A percentile compares a stretch with the other conserved stretches of the same genome.
phyloP scores from a whole-genome alignment of 2,329 filamentous ascomycete species.

The Bisporella sp. region DNA sequence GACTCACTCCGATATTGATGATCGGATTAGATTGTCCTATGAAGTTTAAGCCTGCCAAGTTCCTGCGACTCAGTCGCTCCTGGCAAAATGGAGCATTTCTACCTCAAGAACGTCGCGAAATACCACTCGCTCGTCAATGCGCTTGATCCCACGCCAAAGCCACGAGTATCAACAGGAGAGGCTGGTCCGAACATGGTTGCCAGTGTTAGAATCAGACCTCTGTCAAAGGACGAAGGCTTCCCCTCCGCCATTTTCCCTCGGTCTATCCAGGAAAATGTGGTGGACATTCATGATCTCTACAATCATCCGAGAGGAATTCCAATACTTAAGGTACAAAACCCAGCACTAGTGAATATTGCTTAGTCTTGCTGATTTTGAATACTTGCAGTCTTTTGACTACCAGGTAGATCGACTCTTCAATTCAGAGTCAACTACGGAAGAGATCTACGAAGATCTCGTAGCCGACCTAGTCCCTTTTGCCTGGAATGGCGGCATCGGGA shows the following conservation, averaged over 20 bases:
- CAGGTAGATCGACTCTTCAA: conserved; percentile 8
- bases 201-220: conserved; percentile 2
- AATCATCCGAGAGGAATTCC: background rate
- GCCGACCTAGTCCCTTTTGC: conserved; percentile 6
- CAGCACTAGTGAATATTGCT: background rate
- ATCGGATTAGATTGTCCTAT: too few species aligned
- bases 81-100: background rate
- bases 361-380: background rate
- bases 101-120: conserved; percentile 3
- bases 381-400: conserved; percentile 7
- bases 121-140: conserved; percentile 3
- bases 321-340: conserved; percentile 2
- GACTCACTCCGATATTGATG: too few species aligned
- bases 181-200: conserved; percentile 3
- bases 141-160: background rate
- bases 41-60: too few species aligned
- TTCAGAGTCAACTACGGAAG: conserved; percentile 5
- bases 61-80: too few species aligned
- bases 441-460: conserved; percentile 12
- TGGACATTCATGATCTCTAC: background rate
- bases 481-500: conserved; percentile 38
- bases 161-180: background rate
- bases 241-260: conserved; percentile 1
- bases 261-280: conserved; percentile 2
- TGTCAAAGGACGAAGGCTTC: conserved; percentile 2